phyloP scores from a whole-genome alignment of 139 green algal species.

The Chlamydomonas incerta region DNA sequence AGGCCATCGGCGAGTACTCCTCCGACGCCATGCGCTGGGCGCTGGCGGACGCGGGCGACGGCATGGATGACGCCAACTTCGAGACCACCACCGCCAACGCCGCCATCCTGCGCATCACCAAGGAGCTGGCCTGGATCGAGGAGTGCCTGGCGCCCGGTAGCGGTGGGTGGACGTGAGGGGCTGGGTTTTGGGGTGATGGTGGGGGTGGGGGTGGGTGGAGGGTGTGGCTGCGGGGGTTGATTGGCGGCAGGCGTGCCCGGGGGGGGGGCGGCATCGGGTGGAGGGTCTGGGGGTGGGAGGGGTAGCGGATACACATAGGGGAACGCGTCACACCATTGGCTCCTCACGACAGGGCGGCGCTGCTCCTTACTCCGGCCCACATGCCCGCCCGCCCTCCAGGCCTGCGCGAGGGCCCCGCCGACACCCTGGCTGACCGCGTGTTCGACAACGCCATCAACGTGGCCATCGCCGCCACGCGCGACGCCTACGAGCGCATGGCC shows the following conservation, averaged over 20 bases:
- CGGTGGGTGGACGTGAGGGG: background rate
- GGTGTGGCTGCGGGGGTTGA: background rate
- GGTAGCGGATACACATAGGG: too few relatives aligned
- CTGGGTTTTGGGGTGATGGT: too few relatives aligned
- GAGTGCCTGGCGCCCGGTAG: slow-evolving; percentile 74
- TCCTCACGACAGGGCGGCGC: too few relatives aligned
- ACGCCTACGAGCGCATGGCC: slow-evolving; percentile 89
- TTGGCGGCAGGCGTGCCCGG: too few relatives aligned
- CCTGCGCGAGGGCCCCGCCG: slow-evolving; percentile 68
- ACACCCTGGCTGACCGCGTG: slow-evolving; percentile 82
- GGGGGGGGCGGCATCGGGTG: too few relatives aligned
- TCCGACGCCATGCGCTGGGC: slow-evolving; percentile 95
- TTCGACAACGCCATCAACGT: slow-evolving; percentile 96
- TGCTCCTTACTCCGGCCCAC: background rate
- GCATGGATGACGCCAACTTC: slow-evolving; percentile 99
- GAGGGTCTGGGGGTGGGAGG: too few relatives aligned
- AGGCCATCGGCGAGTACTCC: slow-evolving; percentile 80
- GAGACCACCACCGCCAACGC: slow-evolving; percentile 94
- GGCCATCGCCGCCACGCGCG: slow-evolving; percentile 65
- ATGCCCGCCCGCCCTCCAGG: slow-evolving; percentile 15
- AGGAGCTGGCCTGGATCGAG: slow-evolving; percentile 95
- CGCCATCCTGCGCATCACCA: slow-evolving; percentile 93
- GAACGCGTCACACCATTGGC: too few relatives aligned
- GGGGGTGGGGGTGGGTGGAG: background rate
- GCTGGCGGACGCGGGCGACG: slow-evolving; percentile 96